Evolutionary conservation across 345 rosid species (phyloP).

Genomic region (Aquilaria malaccensis): DNA sequence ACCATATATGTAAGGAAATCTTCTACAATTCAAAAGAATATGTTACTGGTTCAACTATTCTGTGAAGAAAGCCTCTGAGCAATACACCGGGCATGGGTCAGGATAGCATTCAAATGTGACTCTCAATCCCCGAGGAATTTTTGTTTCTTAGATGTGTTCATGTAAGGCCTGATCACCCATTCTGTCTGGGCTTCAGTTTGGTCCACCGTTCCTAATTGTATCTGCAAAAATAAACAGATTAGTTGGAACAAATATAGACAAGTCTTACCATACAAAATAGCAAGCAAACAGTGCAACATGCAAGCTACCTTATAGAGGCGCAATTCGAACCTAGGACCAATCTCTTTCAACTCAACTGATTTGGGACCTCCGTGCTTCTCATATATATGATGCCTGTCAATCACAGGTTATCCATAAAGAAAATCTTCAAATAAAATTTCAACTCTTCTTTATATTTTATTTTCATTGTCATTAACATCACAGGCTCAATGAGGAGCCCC

Average conservation of each 20-base stretch:
- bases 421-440: neutral
- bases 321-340: conserved; percentile 91
- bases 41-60: no score
- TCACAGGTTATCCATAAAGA: no score
- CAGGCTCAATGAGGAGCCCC: neutral
- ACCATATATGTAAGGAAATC: no score
- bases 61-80: no score
- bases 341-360: conserved; percentile 69
- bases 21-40: no score
- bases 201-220: conserved; percentile 77
- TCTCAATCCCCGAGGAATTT: conserved; percentile 56
- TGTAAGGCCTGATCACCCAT: conserved; percentile 78
- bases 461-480: no score
- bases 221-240: conserved; percentile 23
- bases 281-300: neutral
- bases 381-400: conserved; percentile 66
- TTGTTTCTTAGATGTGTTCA: conserved; percentile 73
- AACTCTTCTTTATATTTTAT: neutral
- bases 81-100: no score
- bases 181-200: conserved; percentile 79
- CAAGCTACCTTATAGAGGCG: conserved; percentile 67
- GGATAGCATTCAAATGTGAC: no score
- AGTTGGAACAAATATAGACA: neutral
- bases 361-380: conserved; percentile 77
- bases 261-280: neutral